These are phyloP conservation scores for Solanum sitiens DNA, from an alignment of 257 asterid species.

Conservation along the genomic window DNA sequence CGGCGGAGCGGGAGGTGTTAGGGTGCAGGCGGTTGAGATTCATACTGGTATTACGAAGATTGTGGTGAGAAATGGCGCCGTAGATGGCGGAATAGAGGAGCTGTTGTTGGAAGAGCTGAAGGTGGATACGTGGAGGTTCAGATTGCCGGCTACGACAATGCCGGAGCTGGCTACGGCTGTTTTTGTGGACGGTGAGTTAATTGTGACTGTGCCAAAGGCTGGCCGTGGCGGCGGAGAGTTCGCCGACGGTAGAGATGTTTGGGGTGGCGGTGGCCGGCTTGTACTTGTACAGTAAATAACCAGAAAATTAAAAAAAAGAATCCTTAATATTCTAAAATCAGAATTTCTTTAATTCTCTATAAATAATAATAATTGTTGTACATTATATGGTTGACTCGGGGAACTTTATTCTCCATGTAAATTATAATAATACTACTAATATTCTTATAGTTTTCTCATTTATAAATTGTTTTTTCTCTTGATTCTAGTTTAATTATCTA, in stretches of 20 bases:
- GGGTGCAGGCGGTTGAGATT: conserved; percentile 58
- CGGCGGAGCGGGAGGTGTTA: conserved; percentile 10
- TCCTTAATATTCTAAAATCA: background rate
- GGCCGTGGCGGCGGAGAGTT: conserved; percentile 3
- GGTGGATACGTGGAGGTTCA: conserved; percentile 54
- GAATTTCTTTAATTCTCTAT: background rate
- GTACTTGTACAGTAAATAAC: conserved; percentile 39
- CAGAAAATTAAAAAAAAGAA: background rate
- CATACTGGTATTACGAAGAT: conserved; percentile 62
- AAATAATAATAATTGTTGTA: conserved; percentile 1
- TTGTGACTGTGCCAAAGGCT: conserved; percentile 51
- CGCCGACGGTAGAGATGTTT: conserved; percentile 12
- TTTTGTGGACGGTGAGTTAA: conserved; percentile 27
- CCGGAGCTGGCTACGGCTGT: conserved; percentile 47
- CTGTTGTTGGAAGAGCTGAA: conserved; percentile 37
- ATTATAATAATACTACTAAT: background rate
- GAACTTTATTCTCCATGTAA: background rate
- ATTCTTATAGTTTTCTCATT: background rate
- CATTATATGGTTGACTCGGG: background rate
- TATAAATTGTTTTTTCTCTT: background rate
- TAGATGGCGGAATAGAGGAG: background rate
- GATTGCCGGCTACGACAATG: conserved; percentile 33
- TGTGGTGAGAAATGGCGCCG: conserved; percentile 29
- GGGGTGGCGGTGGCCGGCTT: conserved; percentile 22
- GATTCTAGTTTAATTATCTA: background rate